Evolutionary conservation across 495 filamentous ascomycete genomes (phyloP).

Genomic region (Tuber melanosporum): DNA sequence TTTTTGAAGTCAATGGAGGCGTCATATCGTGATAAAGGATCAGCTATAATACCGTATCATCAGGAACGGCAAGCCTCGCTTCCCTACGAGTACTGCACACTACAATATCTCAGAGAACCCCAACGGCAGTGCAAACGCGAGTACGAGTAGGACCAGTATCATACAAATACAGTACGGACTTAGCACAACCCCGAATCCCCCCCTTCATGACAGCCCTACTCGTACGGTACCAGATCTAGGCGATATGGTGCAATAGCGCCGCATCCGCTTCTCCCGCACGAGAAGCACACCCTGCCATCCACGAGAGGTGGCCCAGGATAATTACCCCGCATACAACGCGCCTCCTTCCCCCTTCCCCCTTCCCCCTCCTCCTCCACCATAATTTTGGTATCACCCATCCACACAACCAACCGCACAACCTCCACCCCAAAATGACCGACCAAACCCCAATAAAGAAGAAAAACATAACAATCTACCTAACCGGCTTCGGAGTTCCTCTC

Average conservation of each 20-base stretch:
- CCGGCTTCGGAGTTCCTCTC: constrained; percentile 34
- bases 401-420: neutral
- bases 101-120: too few species aligned
- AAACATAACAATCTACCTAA: constrained; percentile 31
- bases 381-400: neutral
- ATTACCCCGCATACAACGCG: neutral
- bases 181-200: neutral
- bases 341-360: neutral
- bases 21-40: too few species aligned
- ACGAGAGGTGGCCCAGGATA: neutral
- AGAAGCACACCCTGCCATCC: neutral
- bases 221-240: neutral
- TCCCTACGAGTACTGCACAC: too few species aligned
- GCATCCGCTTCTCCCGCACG: neutral
- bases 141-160: too few species aligned
- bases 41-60: too few species aligned
- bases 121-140: too few species aligned
- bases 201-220: neutral
- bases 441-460: neutral
- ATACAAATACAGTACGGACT: neutral
- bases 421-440: neutral
- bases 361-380: neutral
- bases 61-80: too few species aligned
- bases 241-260: neutral
- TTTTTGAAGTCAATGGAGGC: too few species aligned